Evolutionary conservation across 192 early-diverging fungal species (phyloP).

Genomic region (Obelidium mucronatum): DNA sequence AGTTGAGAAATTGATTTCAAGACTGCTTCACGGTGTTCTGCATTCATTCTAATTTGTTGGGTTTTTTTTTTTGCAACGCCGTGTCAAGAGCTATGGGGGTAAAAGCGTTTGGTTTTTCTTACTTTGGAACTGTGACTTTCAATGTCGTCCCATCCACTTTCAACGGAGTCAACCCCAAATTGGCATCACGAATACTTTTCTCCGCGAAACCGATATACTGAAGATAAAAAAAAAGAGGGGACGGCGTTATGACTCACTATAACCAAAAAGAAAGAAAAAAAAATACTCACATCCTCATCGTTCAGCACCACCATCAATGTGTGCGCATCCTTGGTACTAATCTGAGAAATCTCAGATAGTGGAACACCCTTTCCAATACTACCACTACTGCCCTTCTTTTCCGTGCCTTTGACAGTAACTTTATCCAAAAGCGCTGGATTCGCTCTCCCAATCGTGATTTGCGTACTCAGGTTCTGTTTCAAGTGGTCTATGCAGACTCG

Average conservation of each 20-base stretch:
- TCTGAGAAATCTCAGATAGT: constrained; percentile 73
- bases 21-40: constrained; percentile 16
- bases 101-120: constrained; percentile 25
- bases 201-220: constrained; percentile 68
- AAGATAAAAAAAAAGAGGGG: neutral
- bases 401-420: neutral
- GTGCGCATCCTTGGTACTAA: constrained; percentile 84
- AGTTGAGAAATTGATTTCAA: constrained; percentile 25
- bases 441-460: constrained; percentile 7
- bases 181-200: constrained; percentile 77
- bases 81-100: neutral
- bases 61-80: neutral
- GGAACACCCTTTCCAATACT: constrained; percentile 29
- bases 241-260: neutral
- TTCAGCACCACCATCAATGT: constrained; percentile 81
- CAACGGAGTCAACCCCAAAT: constrained; percentile 75
- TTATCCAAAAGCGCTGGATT: constrained; percentile 24
- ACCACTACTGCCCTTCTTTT: neutral
- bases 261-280: neutral
- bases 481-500: constrained; percentile 2
- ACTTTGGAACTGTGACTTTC: constrained; percentile 82
- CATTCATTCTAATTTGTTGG: constrained; percentile 9
- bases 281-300: constrained; percentile 66
- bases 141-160: constrained; percentile 72
- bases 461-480: neutral